Evolutionary conservation across 2,329 filamentous ascomycete genomes (phyloP).

Genomic region (Didymella lethalis): DNA sequence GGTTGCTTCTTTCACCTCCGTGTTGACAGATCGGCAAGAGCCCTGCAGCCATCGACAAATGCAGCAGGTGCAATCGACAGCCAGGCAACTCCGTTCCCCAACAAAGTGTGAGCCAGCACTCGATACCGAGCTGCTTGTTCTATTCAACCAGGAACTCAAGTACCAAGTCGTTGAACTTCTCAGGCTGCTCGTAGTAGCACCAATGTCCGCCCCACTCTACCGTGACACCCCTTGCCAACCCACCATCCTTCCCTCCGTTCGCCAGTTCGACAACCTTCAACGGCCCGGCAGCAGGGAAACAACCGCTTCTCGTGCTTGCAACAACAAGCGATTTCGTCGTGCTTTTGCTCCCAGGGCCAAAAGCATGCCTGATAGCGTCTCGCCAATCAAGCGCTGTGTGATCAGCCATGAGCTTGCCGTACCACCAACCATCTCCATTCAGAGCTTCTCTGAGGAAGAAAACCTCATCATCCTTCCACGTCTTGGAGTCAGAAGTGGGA

Average conservation of each 20-base stretch:
- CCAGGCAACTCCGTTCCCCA: not conserved
- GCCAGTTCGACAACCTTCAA: slow-evolving; percentile 35
- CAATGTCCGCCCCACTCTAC: slow-evolving; percentile 44
- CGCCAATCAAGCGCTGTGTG: slow-evolving; percentile 43
- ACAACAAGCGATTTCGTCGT: slow-evolving; percentile 34
- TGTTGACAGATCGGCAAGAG: not conserved
- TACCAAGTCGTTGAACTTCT: slow-evolving; percentile 33
- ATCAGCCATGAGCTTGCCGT: slow-evolving; percentile 42
- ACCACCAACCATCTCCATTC: slow-evolving; percentile 40
- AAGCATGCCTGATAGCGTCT: slow-evolving; percentile 29
- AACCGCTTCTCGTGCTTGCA: slow-evolving; percentile 39
- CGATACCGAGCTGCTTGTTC: not conserved
- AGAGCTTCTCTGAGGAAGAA: slow-evolving; percentile 38
- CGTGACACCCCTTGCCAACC: slow-evolving; percentile 27
- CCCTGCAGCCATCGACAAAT: not conserved
- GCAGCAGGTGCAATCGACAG: slow-evolving; percentile 2
- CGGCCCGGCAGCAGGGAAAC: slow-evolving; percentile 38
- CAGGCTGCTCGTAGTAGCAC: slow-evolving; percentile 44
- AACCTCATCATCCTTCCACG: slow-evolving; percentile 33
- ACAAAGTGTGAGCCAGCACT: not conserved
- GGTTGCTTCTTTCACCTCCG: not conserved
- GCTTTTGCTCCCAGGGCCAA: slow-evolving; percentile 27
- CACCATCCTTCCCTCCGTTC: slow-evolving; percentile 22
- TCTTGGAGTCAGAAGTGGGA: slow-evolving; percentile 13
- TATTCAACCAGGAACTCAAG: slow-evolving; percentile 21